Conservation (phyloP, 1,139 yeast genomes). For the Protomyces arabidopsidicola region DNA sequence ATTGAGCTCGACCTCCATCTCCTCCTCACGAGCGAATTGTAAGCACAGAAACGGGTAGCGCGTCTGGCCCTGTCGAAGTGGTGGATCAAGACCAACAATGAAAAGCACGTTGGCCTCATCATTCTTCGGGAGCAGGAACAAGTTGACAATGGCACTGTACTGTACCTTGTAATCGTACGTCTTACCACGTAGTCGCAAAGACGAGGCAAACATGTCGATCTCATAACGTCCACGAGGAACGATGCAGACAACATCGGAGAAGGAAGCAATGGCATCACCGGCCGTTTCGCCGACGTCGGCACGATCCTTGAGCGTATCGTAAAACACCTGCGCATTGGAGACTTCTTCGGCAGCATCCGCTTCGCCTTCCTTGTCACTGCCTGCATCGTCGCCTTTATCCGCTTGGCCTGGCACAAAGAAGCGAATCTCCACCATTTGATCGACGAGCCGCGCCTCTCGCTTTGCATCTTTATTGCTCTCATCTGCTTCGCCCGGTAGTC, state of each 20-base stretch:
- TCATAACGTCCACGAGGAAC: slow-evolving; percentile 97
- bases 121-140: slow-evolving; percentile 87
- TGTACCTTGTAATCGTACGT: slow-evolving; percentile 96
- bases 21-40: slow-evolving; percentile 87
- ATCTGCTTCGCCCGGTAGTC: slow-evolving; percentile 48
- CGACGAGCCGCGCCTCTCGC: slow-evolving; percentile 39
- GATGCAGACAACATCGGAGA: slow-evolving; percentile 82
- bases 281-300: slow-evolving; percentile 96
- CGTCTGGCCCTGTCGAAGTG: slow-evolving; percentile 90
- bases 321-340: slow-evolving; percentile 28
- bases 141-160: slow-evolving; percentile 81
- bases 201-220: slow-evolving; percentile 83
- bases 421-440: slow-evolving; percentile 90
- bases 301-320: slow-evolving; percentile 79
- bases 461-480: slow-evolving; percentile 44
- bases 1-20: slow-evolving; percentile 83
- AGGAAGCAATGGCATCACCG: slow-evolving; percentile 95
- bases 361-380: slow-evolving; percentile 36
- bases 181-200: slow-evolving; percentile 90
- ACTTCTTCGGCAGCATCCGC: slow-evolving; percentile 35
- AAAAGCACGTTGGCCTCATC: slow-evolving; percentile 88
- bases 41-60: slow-evolving; percentile 86
- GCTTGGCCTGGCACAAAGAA: slow-evolving; percentile 84
- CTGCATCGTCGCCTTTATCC: slow-evolving; percentile 44
- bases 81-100: slow-evolving; percentile 90